A percentile compares a stretch with the other conserved stretches of the same genome.
These are phyloP conservation scores for Zasmidium citrigriseum DNA, from an alignment of 2,329 filamentous ascomycete genomes.

Conservation along the genomic window DNA sequence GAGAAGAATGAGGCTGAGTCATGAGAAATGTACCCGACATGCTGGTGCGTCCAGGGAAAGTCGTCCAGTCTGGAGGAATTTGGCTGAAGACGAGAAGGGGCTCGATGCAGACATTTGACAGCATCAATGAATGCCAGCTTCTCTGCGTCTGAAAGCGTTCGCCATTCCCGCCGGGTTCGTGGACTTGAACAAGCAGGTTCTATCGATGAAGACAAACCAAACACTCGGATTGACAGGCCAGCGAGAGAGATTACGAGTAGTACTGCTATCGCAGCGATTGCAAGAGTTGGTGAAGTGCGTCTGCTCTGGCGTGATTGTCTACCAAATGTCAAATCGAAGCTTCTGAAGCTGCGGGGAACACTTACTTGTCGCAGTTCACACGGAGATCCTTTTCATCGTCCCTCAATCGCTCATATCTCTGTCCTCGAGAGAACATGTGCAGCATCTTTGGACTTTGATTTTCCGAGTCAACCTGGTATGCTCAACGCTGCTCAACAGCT, in stretches of 20 bases:
- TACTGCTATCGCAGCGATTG: neutral
- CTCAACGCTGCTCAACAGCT: too few species aligned
- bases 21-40: neutral
- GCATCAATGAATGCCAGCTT: constrained; percentile 1
- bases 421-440: too few species aligned
- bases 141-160: neutral
- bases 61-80: neutral
- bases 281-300: too few species aligned
- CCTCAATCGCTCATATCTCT: too few species aligned
- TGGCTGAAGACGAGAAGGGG: neutral
- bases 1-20: neutral
- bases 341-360: too few species aligned
- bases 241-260: neutral
- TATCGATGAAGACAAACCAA: neutral
- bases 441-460: too few species aligned
- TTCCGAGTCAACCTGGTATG: too few species aligned
- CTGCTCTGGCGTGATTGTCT: too few species aligned
- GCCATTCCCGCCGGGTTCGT: neutral
- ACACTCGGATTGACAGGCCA: neutral
- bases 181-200: neutral
- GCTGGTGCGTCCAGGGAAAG: neutral
- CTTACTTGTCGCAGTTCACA: too few species aligned
- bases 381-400: too few species aligned
- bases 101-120: neutral
- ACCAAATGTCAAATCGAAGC: too few species aligned